Evolutionary conservation across 2,329 filamentous ascomycete species (phyloP).

Genomic region (Calonectria pseudoturangicola): DNA sequence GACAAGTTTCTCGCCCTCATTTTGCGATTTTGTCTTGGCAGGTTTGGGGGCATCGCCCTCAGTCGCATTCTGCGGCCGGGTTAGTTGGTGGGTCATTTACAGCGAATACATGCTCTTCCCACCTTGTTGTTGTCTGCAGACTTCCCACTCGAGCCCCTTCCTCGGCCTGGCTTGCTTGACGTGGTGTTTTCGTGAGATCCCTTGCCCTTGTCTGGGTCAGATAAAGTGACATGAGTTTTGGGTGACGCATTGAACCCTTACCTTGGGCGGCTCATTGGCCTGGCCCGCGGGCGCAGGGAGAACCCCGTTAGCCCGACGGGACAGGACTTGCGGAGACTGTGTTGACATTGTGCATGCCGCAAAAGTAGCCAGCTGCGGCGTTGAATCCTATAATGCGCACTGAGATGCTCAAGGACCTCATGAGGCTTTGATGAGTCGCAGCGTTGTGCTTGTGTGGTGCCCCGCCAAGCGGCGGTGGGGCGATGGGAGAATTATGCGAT

Average conservation of each 20-base stretch:
- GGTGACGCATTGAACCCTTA: conserved; percentile 47
- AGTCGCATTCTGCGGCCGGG: conserved; percentile 50
- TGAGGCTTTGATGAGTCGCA: conserved; percentile 56
- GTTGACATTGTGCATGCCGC: conserved; percentile 62
- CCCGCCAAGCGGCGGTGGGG: conserved; percentile 54
- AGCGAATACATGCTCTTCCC: conserved; percentile 39
- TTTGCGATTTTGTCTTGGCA: conserved; percentile 57
- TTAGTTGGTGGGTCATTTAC: conserved; percentile 43
- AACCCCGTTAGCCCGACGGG: conserved; percentile 60
- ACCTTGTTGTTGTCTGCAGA: conserved; percentile 56
- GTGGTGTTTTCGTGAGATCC: conserved; percentile 49
- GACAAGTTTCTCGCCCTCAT: conserved; percentile 85
- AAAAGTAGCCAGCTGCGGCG: conserved; percentile 44
- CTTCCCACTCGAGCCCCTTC: conserved; percentile 55
- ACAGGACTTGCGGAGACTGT: conserved; percentile 59
- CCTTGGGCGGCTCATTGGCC: conserved; percentile 55
- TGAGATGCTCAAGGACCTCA: conserved; percentile 43
- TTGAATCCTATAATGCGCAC: conserved; percentile 44
- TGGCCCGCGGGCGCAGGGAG: conserved; percentile 51
- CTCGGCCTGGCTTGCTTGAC: conserved; percentile 50
- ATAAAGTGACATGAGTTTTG: conserved; percentile 41
- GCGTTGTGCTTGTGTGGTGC: conserved; percentile 48
- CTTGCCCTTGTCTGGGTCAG: conserved; percentile 53
- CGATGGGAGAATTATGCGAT: conserved; percentile 54
- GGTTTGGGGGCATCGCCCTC: conserved; percentile 57